Evolutionary conservation across 2,329 filamentous ascomycete genomes (phyloP).

Genomic region (Aureobasidium sp.): DNA sequence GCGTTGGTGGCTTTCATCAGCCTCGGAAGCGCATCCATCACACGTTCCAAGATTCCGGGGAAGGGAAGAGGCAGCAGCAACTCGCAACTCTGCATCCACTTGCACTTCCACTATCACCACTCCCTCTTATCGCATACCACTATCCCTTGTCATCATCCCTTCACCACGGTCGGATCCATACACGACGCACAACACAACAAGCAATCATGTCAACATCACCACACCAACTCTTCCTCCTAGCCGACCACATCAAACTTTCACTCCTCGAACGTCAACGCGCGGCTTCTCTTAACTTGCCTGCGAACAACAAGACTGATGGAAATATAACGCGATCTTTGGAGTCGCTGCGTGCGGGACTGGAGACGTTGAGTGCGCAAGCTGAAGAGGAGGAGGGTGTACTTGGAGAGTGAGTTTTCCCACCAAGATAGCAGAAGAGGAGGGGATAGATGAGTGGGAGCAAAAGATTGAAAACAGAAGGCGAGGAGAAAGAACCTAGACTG

Average conservation of each 20-base stretch:
- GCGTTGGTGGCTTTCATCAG: too few relatives aligned
- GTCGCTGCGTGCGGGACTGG: conserved; percentile 84
- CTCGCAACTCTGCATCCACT: too few relatives aligned
- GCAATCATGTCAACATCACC: conserved; percentile 50
- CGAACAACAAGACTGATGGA: conserved; percentile 79
- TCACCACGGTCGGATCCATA: too few relatives aligned
- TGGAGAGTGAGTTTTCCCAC: conserved; percentile 49
- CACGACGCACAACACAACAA: neutral
- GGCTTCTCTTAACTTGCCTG: conserved; percentile 80
- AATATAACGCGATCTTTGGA: conserved; percentile 92
- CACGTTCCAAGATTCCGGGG: too few relatives aligned
- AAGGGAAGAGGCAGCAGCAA: too few relatives aligned
- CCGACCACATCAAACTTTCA: conserved; percentile 97
- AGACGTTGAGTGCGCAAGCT: conserved; percentile 69
- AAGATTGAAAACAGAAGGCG: too few relatives aligned
- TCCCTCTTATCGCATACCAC: too few relatives aligned
- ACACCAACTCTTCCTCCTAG: conserved; percentile 87
- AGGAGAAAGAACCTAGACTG: too few relatives aligned
- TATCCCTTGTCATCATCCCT: too few relatives aligned
- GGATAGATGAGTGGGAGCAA: too few relatives aligned
- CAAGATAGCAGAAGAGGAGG: neutral
- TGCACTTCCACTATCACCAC: too few relatives aligned
- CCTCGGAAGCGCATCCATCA: too few relatives aligned
- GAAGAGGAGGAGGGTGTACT: conserved; percentile 51
- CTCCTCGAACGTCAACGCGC: conserved; percentile 92